These are phyloP conservation scores for Zea mays DNA, from an alignment of 176 grass and related monocot genomes.

Conservation along the genomic window DNA sequence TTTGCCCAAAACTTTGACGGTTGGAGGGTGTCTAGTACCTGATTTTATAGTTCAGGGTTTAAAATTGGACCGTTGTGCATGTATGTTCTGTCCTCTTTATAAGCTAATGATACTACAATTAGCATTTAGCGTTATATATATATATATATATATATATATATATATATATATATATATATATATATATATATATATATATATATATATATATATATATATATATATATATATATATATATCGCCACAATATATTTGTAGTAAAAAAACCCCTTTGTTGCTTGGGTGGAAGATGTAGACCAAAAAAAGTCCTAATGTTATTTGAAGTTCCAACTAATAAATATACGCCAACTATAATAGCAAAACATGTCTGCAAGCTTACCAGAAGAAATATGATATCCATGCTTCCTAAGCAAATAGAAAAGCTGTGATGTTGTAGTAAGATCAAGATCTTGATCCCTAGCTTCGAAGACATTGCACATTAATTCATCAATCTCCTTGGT, in stretches of 20 bases:
- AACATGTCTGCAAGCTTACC: neutral
- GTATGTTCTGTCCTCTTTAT: neutral
- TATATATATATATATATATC: neutral
- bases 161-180: neutral
- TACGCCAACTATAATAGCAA: neutral
- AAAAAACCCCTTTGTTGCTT: neutral
- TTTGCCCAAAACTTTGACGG: neutral
- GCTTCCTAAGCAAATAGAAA: constrained; percentile 44
- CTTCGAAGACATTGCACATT: neutral
- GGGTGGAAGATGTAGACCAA: neutral
- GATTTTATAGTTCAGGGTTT: neutral
- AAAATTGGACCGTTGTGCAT: neutral
- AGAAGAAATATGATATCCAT: constrained; percentile 10
- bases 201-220: neutral
- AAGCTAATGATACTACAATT: neutral
- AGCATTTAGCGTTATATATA: neutral
- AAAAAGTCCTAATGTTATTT: neutral
- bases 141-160: neutral
- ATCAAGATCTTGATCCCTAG: neutral
- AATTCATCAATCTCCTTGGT: constrained; percentile 14
- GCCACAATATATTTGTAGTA: neutral
- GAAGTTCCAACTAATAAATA: neutral
- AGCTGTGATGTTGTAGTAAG: neutral
- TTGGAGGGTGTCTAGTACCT: neutral
- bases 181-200: neutral